Percentiles rank a stretch among this genome's conserved stretches.
Evolutionary conservation across 2,329 filamentous ascomycete species (phyloP).

Genomic region (Didymella keratinophila): DNA sequence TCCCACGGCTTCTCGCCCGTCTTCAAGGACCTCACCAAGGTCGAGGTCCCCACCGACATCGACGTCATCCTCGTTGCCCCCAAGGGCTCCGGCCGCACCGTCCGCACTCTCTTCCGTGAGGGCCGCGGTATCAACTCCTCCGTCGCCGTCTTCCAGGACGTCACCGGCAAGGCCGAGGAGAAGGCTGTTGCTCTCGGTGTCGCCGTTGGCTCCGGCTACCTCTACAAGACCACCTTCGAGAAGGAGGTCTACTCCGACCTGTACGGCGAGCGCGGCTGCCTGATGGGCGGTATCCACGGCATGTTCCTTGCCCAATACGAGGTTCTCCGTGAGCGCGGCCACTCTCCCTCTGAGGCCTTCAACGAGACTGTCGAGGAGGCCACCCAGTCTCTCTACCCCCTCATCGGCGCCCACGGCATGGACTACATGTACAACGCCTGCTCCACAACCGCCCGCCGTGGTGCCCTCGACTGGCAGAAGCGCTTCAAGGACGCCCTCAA

Average conservation of each 20-base stretch:
- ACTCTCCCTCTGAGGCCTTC: conserved; percentile 98
- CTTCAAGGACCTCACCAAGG: conserved; percentile 99
- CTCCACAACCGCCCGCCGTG: conserved; percentile 97
- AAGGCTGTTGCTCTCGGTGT: conserved; percentile 97
- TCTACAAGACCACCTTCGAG: conserved; percentile 99
- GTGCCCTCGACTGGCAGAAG: conserved; percentile 98
- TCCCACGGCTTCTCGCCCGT: conserved; percentile 99
- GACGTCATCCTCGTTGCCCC: conserved; percentile 99
- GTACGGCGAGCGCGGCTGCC: conserved; percentile 99
- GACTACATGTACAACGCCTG: conserved; percentile 99
- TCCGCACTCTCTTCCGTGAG: conserved; percentile 98
- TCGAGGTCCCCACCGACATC: conserved; percentile 93
- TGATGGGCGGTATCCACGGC: conserved; percentile 99
- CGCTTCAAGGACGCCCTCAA: conserved; percentile 98
- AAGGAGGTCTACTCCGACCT: conserved; percentile 99
- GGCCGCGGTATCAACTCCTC: conserved; percentile 99
- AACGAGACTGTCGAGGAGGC: conserved; percentile 99
- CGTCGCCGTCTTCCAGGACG: conserved; percentile 97
- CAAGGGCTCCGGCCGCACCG: conserved; percentile 98
- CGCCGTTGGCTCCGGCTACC: conserved; percentile 95
- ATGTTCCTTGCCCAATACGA: conserved; percentile 99
- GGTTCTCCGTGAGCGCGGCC: conserved; percentile 97
- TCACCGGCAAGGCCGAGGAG: conserved; percentile 97
- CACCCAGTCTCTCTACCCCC: conserved; percentile 95
- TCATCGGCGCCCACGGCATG: conserved; percentile 98